These are phyloP conservation scores for Aspergillus brasiliensis DNA, from an alignment of 2,329 filamentous ascomycete genomes.

Conservation along the genomic window DNA sequence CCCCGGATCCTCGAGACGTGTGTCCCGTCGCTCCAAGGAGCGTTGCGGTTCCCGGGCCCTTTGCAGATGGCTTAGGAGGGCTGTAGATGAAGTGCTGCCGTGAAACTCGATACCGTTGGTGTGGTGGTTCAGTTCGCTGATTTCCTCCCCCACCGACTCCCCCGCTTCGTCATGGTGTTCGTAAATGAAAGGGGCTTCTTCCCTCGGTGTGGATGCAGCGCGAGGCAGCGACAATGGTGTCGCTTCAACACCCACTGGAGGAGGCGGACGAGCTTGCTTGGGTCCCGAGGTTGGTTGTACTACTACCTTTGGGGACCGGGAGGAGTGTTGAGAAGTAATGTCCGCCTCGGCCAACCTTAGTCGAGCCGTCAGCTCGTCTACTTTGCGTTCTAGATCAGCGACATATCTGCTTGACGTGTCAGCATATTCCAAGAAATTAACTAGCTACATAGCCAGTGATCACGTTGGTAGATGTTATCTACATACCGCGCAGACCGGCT, in stretches of 20 bases:
- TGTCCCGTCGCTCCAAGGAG: conserved; percentile 16
- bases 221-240: conserved; percentile 30
- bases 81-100: conserved; percentile 51
- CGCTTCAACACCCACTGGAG: conserved; percentile 17
- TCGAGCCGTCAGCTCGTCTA: conserved; percentile 33
- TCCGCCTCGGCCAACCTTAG: conserved; percentile 27
- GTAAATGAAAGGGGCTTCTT: conserved; percentile 15
- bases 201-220: conserved; percentile 22
- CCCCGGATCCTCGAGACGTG: conserved; percentile 21
- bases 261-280: conserved; percentile 6
- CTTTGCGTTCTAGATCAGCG: conserved; percentile 37
- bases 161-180: conserved; percentile 26
- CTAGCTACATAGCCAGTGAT: not conserved
- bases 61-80: conserved; percentile 48
- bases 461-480: not conserved
- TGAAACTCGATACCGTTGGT: conserved; percentile 53
- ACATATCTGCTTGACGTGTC: conserved; percentile 31
- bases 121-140: conserved; percentile 49
- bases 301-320: conserved; percentile 9
- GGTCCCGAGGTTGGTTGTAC: not conserved
- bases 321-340: conserved; percentile 14
- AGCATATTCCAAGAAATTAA: not conserved
- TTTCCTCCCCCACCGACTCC: conserved; percentile 39
- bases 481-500: conserved; percentile 32
- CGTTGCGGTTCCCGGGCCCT: conserved; percentile 29